Evolutionary conservation across 805 yeast species (phyloP).

Genomic region (Candida saitoana): DNA sequence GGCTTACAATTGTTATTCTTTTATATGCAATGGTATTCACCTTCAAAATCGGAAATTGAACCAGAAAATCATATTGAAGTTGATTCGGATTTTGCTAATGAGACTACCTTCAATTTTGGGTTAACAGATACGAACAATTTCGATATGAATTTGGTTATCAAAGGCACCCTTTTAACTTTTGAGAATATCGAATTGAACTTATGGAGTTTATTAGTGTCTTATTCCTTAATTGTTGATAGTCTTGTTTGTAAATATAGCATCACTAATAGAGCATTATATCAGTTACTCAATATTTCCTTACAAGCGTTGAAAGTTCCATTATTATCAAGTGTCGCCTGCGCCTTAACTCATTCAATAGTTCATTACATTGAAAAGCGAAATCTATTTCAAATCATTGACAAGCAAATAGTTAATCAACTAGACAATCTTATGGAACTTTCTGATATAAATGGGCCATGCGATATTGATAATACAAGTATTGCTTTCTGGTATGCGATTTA

Average conservation of each 20-base stretch:
- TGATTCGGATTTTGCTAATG: not conserved
- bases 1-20: conserved; percentile 18
- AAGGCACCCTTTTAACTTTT: conserved; percentile 17
- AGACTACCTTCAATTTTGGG: not conserved
- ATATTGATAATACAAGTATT: conserved; percentile 43
- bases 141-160: conserved; percentile 12
- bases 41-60: not conserved
- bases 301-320: conserved; percentile 31
- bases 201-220: conserved; percentile 24
- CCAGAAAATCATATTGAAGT: not conserved
- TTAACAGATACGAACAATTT: not conserved
- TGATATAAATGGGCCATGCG: conserved; percentile 58
- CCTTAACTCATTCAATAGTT: conserved; percentile 19
- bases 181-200: conserved; percentile 16
- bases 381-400: conserved; percentile 27
- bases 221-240: conserved; percentile 12
- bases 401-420: conserved; percentile 41
- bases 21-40: conserved; percentile 11
- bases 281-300: conserved; percentile 30
- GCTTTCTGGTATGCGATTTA: conserved; percentile 51
- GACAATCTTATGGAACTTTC: conserved; percentile 50
- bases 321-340: conserved; percentile 27
- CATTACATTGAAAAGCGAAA: conserved; percentile 7
- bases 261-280: conserved; percentile 9
- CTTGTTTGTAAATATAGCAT: not conserved